Base-by-base conservation (phyloP, 768 basidiomycete species). In the Ramaria sp. region DNA sequence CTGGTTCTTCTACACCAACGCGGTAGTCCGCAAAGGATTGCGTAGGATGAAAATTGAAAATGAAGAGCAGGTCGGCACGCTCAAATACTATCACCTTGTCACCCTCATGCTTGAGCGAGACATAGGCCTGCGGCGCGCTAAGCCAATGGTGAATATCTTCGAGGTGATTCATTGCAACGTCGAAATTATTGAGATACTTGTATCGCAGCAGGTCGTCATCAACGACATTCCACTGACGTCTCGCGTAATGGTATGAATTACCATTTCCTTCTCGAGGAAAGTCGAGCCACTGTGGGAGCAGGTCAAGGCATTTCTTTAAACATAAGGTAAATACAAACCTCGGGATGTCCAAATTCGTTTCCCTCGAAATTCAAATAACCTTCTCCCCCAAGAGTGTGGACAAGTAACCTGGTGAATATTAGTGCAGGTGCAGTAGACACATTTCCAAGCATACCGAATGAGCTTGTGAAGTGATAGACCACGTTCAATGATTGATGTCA, bases 291-390 rank as follows among this genome's bases (percentile, higher is more conserved):
- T 91, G 54, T n/a, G 46, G 2, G 45, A 10, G n/a, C 17, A 38
- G 11, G 42, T 19, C 7, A 19, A n/a, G 17, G 20, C 17, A 43
- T 17, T 7, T 43, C 20, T n/a, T 30, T 43, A 20, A 24, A 53
- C 20, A n/a, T 24, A 55, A 17, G 13, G 46, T 11, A 45, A 4
- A 48, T 20, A 67, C 74, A 47, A 60, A 86, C 91, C 75, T 99
- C 95, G 11, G 95, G 95, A 69, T 99, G 95, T 43, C 95, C 95
- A 66, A 99, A 99, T 67, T 99, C 95, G 61, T 97, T 98, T 33
- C 91, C 93, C 70, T 95, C 92, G 56, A 99, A 99, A 70, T 96
- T 98, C 60, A 99, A 77, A 68, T 96, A 99, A 0, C 91, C 95
- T 72, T 99, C 96, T 17, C 96, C 96, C 19, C 96, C 96, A 19